Base-by-base conservation (phyloP, 1,139 yeast genomes). In the Taiozyma sp. region DNA sequence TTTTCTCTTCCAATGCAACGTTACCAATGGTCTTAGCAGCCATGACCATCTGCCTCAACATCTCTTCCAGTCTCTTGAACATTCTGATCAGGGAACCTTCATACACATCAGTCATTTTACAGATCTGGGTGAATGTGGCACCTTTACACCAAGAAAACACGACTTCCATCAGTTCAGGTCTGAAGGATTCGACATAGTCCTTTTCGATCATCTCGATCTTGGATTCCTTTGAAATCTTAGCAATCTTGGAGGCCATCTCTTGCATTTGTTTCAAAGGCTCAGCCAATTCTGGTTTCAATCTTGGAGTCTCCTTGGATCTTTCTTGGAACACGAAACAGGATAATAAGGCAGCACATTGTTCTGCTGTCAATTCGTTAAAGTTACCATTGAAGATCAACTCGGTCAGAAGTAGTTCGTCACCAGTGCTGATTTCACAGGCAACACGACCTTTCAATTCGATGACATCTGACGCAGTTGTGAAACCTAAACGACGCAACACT, bases 301-400 rank as follows among this genome's bases (percentile, higher is more conserved):
- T 78, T 47, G 97, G 96, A 1, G 82, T 79, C 65, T 91, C 97
- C 66, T 89, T 90, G 48, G 96, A 89, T 66, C 95, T 82, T 67
- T 93, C 99, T 68, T 93, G 97, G 79, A 93, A 95, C 4, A 95
- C 98, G 72, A 93, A 93, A 69, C 97, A 90, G 40, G 97, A 90
- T 49, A 95, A 72, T 48, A 95, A 71, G 0, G 97, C 91, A 8
- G 97, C 97, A 68, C 96, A 84, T 67, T 91, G 97, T 62, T 89
- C 96, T 4, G 96, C 85, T 3, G 83, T 76, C 56, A 95, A 74
- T 48, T 90, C 96, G 62, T 85, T 91, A 71, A 93, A 93, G 40
- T 87, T 87, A 78, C 99, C 99, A 65, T 91, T 90, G 76, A 93
- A 93, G 41, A 95, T 87, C 61, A 93, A 75, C 67, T 95, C 99